These are phyloP conservation scores for Kuraishia molischiana DNA, from an alignment of 805 yeast genomes.

Conservation along the genomic window DNA sequence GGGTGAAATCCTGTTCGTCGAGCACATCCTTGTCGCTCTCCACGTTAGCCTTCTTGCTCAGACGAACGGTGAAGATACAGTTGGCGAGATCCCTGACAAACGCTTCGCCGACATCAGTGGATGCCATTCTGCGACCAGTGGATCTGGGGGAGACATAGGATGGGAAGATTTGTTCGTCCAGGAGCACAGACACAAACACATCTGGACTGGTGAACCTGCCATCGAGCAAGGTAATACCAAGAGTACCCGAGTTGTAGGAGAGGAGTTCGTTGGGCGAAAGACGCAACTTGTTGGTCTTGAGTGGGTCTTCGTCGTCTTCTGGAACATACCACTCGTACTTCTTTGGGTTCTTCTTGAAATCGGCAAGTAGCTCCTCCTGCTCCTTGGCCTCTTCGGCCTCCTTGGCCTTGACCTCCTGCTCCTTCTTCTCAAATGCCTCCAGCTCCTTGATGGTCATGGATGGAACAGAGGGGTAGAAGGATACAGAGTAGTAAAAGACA, in stretches of 20 bases:
- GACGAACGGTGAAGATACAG: conserved; percentile 45
- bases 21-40: conserved; percentile 37
- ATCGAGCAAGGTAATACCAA: conserved; percentile 40
- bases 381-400: conserved; percentile 26
- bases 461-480: conserved; percentile 58
- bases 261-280: conserved; percentile 43
- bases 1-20: conserved; percentile 37
- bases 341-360: conserved; percentile 45
- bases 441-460: conserved; percentile 52
- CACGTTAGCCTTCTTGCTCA: conserved; percentile 42
- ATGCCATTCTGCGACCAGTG: conserved; percentile 30
- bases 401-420: conserved; percentile 24
- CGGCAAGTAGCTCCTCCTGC: conserved; percentile 38
- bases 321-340: conserved; percentile 55
- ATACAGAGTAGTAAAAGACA: conserved; percentile 38
- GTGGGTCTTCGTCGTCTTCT: conserved; percentile 22
- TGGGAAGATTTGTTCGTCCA: conserved; percentile 60
- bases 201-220: conserved; percentile 42
- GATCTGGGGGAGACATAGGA: conserved; percentile 41
- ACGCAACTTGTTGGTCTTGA: conserved; percentile 31
- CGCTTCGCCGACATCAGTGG: conserved; percentile 41
- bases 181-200: conserved; percentile 43
- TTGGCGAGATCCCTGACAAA: conserved; percentile 65
- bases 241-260: conserved; percentile 50
- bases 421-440: conserved; percentile 29